Conservation (phyloP, 805 yeast species). For the Lipomyces sp. region DNA sequence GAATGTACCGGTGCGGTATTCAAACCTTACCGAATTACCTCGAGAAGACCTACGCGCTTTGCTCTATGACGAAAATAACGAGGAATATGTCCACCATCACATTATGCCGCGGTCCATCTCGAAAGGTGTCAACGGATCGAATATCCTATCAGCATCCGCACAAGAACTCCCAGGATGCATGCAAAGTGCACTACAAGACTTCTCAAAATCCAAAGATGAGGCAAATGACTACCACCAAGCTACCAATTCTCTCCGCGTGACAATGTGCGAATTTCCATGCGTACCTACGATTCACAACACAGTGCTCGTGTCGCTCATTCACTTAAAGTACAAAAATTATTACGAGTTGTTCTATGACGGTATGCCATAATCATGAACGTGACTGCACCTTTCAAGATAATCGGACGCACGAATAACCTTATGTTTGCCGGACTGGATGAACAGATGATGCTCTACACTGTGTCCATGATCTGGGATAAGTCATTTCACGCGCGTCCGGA, state of each 20-base stretch:
- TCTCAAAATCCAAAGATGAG: neutral
- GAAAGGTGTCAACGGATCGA: neutral
- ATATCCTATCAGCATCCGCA: neutral
- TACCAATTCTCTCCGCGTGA: constrained; percentile 30
- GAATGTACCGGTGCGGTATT: constrained; percentile 28
- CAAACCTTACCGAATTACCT: constrained; percentile 19
- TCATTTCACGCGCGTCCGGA: constrained; percentile 7
- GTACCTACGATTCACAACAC: constrained; percentile 34
- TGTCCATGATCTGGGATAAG: constrained; percentile 31
- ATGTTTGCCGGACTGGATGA: constrained; percentile 34
- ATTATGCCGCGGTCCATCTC: constrained; percentile 11
- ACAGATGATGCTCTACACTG: constrained; percentile 23
- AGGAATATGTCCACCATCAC: constrained; percentile 24
- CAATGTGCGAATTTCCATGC: constrained; percentile 35
- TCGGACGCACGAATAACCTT: constrained; percentile 27
- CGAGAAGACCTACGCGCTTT: constrained; percentile 15
- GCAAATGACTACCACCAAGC: constrained; percentile 26
- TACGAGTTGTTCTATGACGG: constrained; percentile 23
- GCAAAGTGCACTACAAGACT: constrained; percentile 2
- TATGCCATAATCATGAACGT: constrained; percentile 28
- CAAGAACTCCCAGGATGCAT: constrained; percentile 5
- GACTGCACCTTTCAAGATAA: constrained; percentile 30
- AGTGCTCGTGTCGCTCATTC: constrained; percentile 26
- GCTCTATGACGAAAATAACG: constrained; percentile 22
- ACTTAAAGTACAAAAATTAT: constrained; percentile 21